Base-by-base conservation (phyloP, 2,329 filamentous ascomycete species). In the Chaetomium sp. region DNA sequence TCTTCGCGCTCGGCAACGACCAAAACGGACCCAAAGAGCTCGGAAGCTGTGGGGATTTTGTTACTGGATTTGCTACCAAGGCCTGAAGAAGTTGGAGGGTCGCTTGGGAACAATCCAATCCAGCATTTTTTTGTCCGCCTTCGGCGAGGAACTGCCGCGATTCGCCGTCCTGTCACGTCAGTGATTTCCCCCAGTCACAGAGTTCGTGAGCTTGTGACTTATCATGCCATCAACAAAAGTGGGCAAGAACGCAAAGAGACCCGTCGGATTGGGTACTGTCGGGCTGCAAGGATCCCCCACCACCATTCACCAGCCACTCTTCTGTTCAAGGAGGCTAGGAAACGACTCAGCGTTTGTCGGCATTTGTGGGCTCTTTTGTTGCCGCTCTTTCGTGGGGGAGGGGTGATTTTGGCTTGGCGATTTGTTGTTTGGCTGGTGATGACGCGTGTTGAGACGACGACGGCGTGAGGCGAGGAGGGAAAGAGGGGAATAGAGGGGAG, bases 221-320 rank as follows among this genome's bases (percentile, higher is more conserved):
- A 3, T 27, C 19, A 27, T 27, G 19, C 19, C 19, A 27, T 27
- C 19, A 27, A 27, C 19, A 27, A 27, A 59, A 66, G 59, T 56
- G 58, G 61, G 37, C 55, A 67, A 64, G 66, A 65, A 3, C 19
- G 64, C 66, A 51, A 54, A 59, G 64, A 65, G 5, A 65, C 58
- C 64, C 54, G 52, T 62, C 50, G 65, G 57, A 70, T 68, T 69
- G 67, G 68, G 58, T 57, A 59, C 43, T 46, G 32, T 49, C 38
- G 14, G 51, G 54, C 58, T 60, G 47, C 54, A 55, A 27, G 19
- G 19, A 27, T 27, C 19, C 19, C 19, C 19, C 19, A 27, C 19
- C 19, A 27, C 19, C 19, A 27, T 27, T 58, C 52, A 49, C 54
- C 47, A 57, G 53, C 58, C 55, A 49, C 49, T 49, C 59, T 33